A percentile compares a stretch with the other conserved stretches of the same genome.
Evolutionary conservation across 2,329 filamentous ascomycete species (phyloP).

Genomic region (Hortaea werneckii): DNA sequence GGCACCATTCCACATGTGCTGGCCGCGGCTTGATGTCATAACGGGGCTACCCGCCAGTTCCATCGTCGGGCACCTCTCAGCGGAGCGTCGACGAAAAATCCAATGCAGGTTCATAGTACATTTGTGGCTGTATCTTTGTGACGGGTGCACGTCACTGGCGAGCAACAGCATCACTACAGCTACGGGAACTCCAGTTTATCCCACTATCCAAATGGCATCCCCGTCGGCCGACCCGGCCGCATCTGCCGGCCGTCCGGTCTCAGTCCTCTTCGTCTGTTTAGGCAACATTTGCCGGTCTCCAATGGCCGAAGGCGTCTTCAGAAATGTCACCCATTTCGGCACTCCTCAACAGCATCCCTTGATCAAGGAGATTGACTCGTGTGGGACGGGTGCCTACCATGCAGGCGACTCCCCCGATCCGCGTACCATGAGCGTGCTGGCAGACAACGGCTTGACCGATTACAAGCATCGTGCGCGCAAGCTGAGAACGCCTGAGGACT

Average conservation of each 20-base stretch:
- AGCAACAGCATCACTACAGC: too few species aligned
- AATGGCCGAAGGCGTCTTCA: conserved; percentile 94
- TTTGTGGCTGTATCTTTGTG: too few species aligned
- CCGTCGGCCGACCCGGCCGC: neutral
- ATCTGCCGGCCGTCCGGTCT: conserved; percentile 34
- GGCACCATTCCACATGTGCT: too few species aligned
- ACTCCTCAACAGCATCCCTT: conserved; percentile 37
- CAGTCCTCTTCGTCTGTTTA: conserved; percentile 87
- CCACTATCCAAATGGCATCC: too few species aligned
- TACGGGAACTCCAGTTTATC: too few species aligned
- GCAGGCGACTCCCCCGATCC: conserved; percentile 64
- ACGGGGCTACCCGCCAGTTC: too few species aligned
- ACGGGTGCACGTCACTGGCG: too few species aligned
- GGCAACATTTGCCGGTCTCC: conserved; percentile 91
- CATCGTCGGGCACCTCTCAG: too few species aligned
- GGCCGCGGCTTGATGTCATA: too few species aligned
- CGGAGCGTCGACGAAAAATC: too few species aligned
- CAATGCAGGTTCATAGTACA: too few species aligned
- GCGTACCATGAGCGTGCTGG: conserved; percentile 71
- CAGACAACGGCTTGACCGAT: conserved; percentile 55
- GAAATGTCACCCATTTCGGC: conserved; percentile 50
- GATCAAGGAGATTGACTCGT: conserved; percentile 69
- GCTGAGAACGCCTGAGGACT: conserved; percentile 58
- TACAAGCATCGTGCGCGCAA: conserved; percentile 71
- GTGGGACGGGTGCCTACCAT: conserved; percentile 86